These are phyloP conservation scores for Corylus avellana DNA, from an alignment of 306 rosid genomes.

Conservation along the genomic window DNA sequence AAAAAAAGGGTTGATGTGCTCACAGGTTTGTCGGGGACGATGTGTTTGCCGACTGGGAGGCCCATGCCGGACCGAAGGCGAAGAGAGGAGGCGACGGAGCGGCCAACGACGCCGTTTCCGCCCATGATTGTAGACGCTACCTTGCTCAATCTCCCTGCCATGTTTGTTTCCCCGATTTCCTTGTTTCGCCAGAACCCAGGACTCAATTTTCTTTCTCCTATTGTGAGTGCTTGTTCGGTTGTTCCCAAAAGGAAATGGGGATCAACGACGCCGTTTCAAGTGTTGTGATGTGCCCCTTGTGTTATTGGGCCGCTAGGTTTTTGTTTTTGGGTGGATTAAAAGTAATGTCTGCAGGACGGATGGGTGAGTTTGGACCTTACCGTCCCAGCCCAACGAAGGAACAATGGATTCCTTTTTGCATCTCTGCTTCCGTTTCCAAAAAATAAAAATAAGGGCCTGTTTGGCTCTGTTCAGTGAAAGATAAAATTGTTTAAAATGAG, in stretches of 20 bases:
- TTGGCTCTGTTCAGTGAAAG: no score
- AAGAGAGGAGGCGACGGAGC: constrained; percentile 76
- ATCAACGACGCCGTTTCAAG: neutral
- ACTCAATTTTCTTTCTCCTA: neutral
- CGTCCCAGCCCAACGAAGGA: neutral
- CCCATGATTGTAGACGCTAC: constrained; percentile 78
- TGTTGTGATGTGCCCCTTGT: neutral
- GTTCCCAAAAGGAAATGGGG: neutral
- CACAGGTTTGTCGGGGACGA: constrained; percentile 87
- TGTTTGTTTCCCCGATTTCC: constrained; percentile 19
- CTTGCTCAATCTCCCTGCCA: constrained; percentile 77
- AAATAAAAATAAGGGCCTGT: no score
- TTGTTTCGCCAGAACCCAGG: neutral
- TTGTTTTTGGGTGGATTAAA: no score
- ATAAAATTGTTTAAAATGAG: no score
- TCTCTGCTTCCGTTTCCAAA: neutral
- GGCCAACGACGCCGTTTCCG: constrained; percentile 73
- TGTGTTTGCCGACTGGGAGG: constrained; percentile 80
- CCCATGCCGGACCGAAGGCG: constrained; percentile 89
- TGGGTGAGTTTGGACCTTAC: neutral
- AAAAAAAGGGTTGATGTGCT: constrained; percentile 18
- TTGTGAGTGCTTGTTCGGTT: neutral
- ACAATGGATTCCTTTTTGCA: no score
- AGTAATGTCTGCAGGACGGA: neutral
- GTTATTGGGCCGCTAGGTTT: neutral